phyloP scores from a whole-genome alignment of 441 rosid genomes.

The Biscutella laevigata region DNA sequence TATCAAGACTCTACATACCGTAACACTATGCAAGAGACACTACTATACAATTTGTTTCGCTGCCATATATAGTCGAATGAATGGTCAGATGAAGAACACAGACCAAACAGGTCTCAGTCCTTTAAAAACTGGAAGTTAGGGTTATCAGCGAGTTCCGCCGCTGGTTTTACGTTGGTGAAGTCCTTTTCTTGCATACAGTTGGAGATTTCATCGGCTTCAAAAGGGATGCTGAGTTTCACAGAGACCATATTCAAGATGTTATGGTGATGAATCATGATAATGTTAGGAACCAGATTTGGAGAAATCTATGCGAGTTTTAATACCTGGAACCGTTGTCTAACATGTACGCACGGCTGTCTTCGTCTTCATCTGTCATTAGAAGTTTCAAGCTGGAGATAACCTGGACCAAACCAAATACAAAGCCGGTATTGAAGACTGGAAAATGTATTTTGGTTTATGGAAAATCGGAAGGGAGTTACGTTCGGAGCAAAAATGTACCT shows the following conservation, averaged over 20 bases:
- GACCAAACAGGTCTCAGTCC: slow-evolving; percentile 36
- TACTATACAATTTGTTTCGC: slow-evolving; percentile 1
- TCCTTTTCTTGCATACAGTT: slow-evolving; percentile 42
- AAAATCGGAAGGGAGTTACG: background rate
- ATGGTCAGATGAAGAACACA: background rate
- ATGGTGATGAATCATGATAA: background rate
- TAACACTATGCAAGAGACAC: slow-evolving; percentile 12
- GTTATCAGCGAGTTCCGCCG: slow-evolving; percentile 49
- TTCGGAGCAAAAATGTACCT: slow-evolving; percentile 35
- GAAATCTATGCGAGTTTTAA: background rate
- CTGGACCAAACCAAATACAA: slow-evolving; percentile 26
- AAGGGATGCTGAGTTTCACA: slow-evolving; percentile 58
- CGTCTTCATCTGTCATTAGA: slow-evolving; percentile 47
- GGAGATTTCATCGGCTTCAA: slow-evolving; percentile 53
- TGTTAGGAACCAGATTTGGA: background rate
- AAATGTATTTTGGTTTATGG: background rate
- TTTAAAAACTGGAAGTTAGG: slow-evolving; percentile 67
- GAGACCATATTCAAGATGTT: slow-evolving; percentile 9
- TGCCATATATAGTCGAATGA: background rate
- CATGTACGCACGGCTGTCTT: slow-evolving; percentile 37
- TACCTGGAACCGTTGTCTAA: slow-evolving; percentile 61
- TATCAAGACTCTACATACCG: slow-evolving; percentile 15
- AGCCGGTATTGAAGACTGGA: background rate
- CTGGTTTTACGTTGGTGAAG: slow-evolving; percentile 51
- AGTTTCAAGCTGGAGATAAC: slow-evolving; percentile 68